A percentile compares a stretch with the other conserved stretches of the same genome.
phyloP scores from a whole-genome alignment of 1,284 basidiomycete species.

The Phlebopus sp. region DNA sequence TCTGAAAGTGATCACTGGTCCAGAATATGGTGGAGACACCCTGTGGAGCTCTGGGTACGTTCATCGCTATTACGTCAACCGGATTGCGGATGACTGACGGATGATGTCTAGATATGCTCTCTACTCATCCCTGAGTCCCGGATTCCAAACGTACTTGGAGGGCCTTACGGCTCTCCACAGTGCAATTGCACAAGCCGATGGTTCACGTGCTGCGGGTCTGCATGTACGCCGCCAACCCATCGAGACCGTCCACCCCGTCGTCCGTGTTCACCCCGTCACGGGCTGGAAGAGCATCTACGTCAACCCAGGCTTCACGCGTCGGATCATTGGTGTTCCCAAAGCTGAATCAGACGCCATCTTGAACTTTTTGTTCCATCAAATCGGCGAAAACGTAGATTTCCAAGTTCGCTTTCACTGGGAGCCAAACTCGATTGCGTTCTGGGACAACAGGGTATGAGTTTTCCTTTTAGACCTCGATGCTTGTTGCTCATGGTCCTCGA shows the following conservation, averaged over 20 bases:
- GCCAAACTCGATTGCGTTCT: conserved; percentile 64
- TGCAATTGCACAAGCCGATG: conserved; percentile 65
- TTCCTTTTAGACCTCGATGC: neutral
- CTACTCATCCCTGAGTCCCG: conserved; percentile 69
- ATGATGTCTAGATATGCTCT: conserved; percentile 49
- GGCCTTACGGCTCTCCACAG: conserved; percentile 66
- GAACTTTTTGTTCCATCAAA: conserved; percentile 67
- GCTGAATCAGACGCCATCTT: conserved; percentile 75
- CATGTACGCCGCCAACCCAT: conserved; percentile 64
- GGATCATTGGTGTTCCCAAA: conserved; percentile 75
- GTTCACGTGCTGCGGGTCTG: conserved; percentile 60
- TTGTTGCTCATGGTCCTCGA: neutral
- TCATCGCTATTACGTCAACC: neutral
- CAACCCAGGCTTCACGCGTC: conserved; percentile 69
- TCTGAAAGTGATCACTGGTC: conserved; percentile 62
- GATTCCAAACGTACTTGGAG: conserved; percentile 66
- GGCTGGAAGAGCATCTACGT: conserved; percentile 80
- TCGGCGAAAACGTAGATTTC: conserved; percentile 66
- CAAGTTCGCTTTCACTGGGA: conserved; percentile 75
- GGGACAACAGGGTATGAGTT: conserved; percentile 62
- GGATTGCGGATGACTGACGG: conserved; percentile 7
- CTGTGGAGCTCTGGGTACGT: conserved; percentile 66
- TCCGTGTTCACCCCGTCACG: conserved; percentile 76
- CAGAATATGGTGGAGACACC: conserved; percentile 67
- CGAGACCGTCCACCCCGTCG: conserved; percentile 67